These are phyloP conservation scores for Macrocybe sp. DNA, from an alignment of 1,284 basidiomycete species.

Conservation along the genomic window DNA sequence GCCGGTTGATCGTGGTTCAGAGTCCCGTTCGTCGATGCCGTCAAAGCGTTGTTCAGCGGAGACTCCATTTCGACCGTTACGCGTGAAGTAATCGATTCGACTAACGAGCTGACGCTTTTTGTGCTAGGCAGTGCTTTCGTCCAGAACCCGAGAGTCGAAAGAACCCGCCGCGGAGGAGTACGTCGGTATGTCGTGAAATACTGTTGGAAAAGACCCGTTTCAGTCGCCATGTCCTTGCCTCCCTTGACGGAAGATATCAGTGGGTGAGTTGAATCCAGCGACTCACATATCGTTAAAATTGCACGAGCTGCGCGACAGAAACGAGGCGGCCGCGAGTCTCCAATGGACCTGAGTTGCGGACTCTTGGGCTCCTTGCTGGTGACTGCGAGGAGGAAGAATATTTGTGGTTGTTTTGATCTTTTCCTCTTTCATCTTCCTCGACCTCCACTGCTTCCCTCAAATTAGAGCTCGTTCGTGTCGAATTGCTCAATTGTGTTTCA, in stretches of 20 bases:
- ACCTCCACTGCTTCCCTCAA: not conserved
- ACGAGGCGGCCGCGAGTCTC: constrained; percentile 21
- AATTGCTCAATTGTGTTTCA: too few relatives aligned
- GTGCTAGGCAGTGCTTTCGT: constrained; percentile 18
- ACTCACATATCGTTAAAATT: constrained; percentile 15
- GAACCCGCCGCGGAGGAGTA: constrained; percentile 20
- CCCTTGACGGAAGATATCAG: not conserved
- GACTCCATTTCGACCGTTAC: constrained; percentile 13
- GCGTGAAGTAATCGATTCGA: constrained; percentile 16
- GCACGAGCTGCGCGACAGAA: constrained; percentile 12
- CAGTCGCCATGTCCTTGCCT: constrained; percentile 19
- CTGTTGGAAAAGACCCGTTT: constrained; percentile 23
- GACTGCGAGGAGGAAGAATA: constrained; percentile 2
- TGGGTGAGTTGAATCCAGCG: not conserved
- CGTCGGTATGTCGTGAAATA: constrained; percentile 29
- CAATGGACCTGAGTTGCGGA: constrained; percentile 1
- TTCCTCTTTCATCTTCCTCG: not conserved
- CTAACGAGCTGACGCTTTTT: constrained; percentile 16
- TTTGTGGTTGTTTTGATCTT: not conserved
- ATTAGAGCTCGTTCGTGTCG: too few relatives aligned
- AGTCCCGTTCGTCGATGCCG: constrained; percentile 13
- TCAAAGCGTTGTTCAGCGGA: constrained; percentile 1
- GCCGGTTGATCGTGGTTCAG: constrained; percentile 14
- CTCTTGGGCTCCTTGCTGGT: not conserved
- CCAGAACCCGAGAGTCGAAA: constrained; percentile 19